A percentile compares a stretch with the other conserved stretches of the same genome.
Conservation (phyloP, 495 filamentous ascomycete genomes). For the Tuber borchii region DNA sequence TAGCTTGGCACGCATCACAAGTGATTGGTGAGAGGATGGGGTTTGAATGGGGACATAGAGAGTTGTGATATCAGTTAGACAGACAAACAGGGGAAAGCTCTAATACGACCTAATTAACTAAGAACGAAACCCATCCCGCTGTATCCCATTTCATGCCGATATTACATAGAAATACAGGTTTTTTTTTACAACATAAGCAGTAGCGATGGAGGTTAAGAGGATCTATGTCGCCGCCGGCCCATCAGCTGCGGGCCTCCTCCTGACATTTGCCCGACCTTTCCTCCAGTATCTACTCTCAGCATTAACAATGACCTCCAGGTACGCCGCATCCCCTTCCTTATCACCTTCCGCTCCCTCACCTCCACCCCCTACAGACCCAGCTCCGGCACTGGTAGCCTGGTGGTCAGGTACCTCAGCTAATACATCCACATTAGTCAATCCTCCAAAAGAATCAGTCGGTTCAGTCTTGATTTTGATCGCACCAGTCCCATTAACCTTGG, state of each 20-base stretch:
- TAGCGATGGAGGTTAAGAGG: background rate
- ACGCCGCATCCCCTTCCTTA: constrained; percentile 24
- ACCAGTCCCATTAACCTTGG: constrained; percentile 24
- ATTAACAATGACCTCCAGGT: constrained; percentile 44
- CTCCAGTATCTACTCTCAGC: constrained; percentile 44
- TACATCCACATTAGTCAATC: background rate
- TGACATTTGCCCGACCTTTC: constrained; percentile 35
- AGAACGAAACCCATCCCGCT: background rate
- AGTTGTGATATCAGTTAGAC: background rate
- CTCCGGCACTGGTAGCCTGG: background rate
- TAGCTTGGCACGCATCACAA: background rate
- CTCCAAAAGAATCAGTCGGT: constrained; percentile 1
- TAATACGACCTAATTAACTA: background rate
- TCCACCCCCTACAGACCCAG: constrained; percentile 10
- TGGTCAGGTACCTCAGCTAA: background rate
- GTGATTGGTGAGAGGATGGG: background rate
- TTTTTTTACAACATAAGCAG: background rate
- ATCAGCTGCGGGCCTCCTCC: constrained; percentile 19
- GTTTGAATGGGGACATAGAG: background rate
- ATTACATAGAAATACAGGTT: constrained; percentile 4
- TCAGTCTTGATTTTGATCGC: constrained; percentile 20
- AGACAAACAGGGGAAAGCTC: background rate
- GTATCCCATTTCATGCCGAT: constrained; percentile 1
- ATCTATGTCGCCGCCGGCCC: constrained; percentile 20
- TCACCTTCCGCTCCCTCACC: constrained; percentile 22